These are phyloP conservation scores for Eimeria zaria DNA, from an alignment of 169 alveolate genomes.

Conservation along the genomic window DNA sequence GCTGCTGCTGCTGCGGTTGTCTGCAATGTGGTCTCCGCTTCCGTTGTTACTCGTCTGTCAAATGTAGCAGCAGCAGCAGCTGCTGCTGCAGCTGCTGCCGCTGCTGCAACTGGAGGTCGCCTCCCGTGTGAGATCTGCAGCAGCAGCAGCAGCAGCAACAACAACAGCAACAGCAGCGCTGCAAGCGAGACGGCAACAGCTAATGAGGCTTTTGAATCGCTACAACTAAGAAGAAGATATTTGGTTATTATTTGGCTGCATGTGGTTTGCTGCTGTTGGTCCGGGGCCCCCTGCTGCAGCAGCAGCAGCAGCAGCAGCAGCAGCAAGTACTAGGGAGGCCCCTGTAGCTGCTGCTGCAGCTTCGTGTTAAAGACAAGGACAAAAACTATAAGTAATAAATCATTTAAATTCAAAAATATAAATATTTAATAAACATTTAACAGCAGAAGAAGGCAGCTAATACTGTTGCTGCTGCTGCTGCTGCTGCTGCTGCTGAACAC, in stretches of 20 bases:
- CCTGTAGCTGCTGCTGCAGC: not conserved
- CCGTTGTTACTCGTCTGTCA: not conserved
- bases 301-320: not conserved
- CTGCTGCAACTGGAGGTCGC: slow-evolving; percentile 14
- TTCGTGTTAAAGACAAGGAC: not conserved
- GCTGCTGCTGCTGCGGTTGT: not conserved
- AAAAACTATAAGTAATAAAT: too few relatives aligned
- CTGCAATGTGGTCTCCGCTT: not conserved
- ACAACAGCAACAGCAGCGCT: slow-evolving; percentile 18
- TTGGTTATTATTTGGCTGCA: too few relatives aligned
- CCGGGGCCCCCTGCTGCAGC: not conserved
- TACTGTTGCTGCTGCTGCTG: not conserved
- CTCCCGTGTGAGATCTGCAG: not conserved
- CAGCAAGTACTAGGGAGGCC: not conserved
- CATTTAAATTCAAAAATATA: not conserved
- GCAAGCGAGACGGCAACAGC: not conserved
- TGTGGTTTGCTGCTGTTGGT: not conserved
- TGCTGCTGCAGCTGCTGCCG: slow-evolving; percentile 33
- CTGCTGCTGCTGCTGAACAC: not conserved
- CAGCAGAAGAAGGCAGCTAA: not conserved
- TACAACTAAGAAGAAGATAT: not conserved
- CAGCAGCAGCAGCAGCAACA: slow-evolving; percentile 56
- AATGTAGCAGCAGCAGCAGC: not conserved
- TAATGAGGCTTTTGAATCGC: not conserved
- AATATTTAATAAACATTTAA: too few relatives aligned